Evolutionary conservation across 169 alveolate species (phyloP), one percentile per base, ranked within the genome.

Genomic region (Eimeria falciformis): DNA sequence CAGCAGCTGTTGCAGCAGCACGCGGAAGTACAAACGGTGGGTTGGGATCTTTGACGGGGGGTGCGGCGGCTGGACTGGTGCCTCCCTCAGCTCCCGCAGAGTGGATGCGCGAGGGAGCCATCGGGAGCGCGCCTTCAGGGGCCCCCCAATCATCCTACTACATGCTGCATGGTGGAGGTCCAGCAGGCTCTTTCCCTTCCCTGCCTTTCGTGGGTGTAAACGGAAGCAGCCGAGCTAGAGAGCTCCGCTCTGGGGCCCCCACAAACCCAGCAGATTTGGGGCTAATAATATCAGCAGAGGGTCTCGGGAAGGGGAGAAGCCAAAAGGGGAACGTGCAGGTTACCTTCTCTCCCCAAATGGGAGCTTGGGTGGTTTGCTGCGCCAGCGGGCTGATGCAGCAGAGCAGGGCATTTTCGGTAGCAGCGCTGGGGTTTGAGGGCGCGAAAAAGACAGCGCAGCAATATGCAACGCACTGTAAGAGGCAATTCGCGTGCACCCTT

Each of bases 401-500:
- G 47, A 77, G 86, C 86, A 77, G 86, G 21, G 86, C 86, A 5
- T 77, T 77, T 47, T 77, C 86, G 1, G 86, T 77, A 47, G 86
- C 86, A 77, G 14, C 86, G 6, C 29, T 77, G 53, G 86, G 86
- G 5, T 77, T 77, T 47, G 86, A 77, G 86, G 86, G 86, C 46
- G 86, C 86, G 68, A 77, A 77, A 25, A 77, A 77, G 66, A 77
- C 86, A n/a, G 86, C 86, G 21, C 86, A 77, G 69, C 86, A 77
- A 77, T 77, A 77, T 25, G 86, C 86, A 43, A 77, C 86, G 1
- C 86, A 77, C 50, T 77, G 86, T 77, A 47, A 46, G 86, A n/a
- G n/a, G n/a, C n/a, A n/a, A n/a, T n/a, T n/a, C n/a, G n/a, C n/a
- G n/a, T n/a, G n/a, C n/a, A n/a, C n/a, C n/a, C n/a, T n/a, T n/a